Evolutionary conservation across 2,329 filamentous ascomycete genomes (phyloP).

Genomic region (Coniella vitis): DNA sequence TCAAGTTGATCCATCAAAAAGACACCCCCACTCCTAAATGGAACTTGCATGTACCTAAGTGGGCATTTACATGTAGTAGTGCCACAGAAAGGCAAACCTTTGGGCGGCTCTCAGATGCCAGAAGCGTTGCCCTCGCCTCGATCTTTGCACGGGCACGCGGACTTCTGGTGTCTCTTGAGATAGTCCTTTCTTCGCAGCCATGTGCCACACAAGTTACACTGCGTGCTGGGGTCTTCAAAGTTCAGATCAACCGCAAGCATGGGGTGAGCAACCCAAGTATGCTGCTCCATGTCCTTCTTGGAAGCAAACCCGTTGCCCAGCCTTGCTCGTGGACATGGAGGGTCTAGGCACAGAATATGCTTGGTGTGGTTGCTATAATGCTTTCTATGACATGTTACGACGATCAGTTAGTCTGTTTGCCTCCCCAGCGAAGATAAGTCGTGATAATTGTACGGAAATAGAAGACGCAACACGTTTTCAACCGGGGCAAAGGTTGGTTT

Average conservation of each 20-base stretch:
- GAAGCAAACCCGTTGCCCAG: not conserved
- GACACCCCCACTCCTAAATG: too few relatives aligned
- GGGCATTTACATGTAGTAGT: too few relatives aligned
- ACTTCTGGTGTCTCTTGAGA: not conserved
- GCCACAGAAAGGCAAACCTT: too few relatives aligned
- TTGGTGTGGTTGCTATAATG: not conserved
- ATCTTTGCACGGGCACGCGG: not conserved
- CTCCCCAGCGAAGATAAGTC: not conserved
- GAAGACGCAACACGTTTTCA: too few relatives aligned
- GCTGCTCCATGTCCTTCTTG: not conserved
- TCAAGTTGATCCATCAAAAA: too few relatives aligned
- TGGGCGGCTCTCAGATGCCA: not conserved
- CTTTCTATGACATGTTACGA: not conserved
- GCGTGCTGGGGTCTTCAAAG: not conserved
- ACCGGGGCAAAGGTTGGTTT: too few relatives aligned
- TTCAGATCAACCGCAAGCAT: not conserved
- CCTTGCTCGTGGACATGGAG: not conserved
- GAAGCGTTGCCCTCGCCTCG: not conserved
- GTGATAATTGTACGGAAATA: too few relatives aligned
- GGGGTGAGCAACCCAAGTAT: slow-evolving; percentile 1
- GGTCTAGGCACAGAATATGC: not conserved
- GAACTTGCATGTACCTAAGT: too few relatives aligned
- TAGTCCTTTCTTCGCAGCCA: not conserved
- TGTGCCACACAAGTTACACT: not conserved
- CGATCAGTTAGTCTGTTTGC: too few relatives aligned